phyloP scores from a whole-genome alignment of 371 early-diverging fungal genomes.

The Circinella minor region DNA sequence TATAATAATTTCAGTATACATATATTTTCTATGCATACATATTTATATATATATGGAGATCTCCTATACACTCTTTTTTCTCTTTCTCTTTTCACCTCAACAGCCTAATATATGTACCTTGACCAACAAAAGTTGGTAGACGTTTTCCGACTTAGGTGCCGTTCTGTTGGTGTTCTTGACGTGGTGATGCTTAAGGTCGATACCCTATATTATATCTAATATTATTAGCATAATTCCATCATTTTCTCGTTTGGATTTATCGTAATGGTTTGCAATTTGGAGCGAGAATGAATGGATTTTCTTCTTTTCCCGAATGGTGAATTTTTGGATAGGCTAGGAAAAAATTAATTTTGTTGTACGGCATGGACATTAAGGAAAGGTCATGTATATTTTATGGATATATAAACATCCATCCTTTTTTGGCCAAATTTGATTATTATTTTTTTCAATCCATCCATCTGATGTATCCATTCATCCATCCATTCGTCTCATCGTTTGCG shows the following conservation, averaged over 20 bases:
- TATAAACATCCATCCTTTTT: neutral
- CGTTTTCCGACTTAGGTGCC: conserved; percentile 88
- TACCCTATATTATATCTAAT: conserved; percentile 68
- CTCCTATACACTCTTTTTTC: neutral
- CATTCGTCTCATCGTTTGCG: neutral
- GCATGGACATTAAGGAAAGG: no score
- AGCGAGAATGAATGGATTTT: neutral
- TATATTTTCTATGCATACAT: no score
- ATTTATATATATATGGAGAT: no score
- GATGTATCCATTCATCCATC: neutral
- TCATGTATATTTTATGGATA: neutral
- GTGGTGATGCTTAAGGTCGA: conserved; percentile 95
- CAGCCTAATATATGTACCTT: conserved; percentile 62
- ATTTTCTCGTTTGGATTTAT: neutral
- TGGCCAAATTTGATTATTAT: neutral
- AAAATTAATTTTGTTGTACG: no score
- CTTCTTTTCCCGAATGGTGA: no score
- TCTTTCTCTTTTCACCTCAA: neutral
- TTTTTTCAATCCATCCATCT: neutral
- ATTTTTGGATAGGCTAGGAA: no score
- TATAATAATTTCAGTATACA: no score
- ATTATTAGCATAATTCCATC: neutral
- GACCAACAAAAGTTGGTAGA: conserved; percentile 91
- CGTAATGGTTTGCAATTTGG: neutral
- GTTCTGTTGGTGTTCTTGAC: conserved; percentile 85